phyloP scores from a whole-genome alignment of 2,329 filamentous ascomycete species.

The Nigrospora osmanthi region DNA sequence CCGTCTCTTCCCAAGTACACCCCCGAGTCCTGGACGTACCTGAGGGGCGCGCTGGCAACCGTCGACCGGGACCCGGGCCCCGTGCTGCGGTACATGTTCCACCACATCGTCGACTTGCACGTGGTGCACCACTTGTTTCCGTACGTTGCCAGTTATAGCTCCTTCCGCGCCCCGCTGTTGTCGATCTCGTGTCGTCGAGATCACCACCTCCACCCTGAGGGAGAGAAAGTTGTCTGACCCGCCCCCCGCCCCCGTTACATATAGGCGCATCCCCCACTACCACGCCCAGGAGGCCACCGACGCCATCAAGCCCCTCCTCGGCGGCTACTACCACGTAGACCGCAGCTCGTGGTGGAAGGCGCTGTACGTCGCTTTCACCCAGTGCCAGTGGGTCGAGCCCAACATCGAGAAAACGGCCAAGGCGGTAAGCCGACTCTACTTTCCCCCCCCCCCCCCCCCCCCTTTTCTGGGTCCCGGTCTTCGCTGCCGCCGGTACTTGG shows the following conservation, averaged over 20 bases:
- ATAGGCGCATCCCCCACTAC: constrained; percentile 49
- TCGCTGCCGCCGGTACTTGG: no score
- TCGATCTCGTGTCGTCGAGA: no score
- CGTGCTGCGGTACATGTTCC: constrained; percentile 54
- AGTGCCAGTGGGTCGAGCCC: constrained; percentile 38
- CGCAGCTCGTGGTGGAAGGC: constrained; percentile 33
- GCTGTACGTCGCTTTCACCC: constrained; percentile 36
- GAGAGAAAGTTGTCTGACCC: no score
- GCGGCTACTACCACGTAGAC: constrained; percentile 42
- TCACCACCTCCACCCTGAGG: no score
- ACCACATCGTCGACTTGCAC: constrained; percentile 57
- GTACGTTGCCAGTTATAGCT: constrained; percentile 22
- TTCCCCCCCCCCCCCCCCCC: no score
- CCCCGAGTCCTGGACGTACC: constrained; percentile 50
- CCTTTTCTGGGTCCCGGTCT: background rate
- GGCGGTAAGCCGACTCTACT: constrained; percentile 7
- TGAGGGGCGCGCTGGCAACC: constrained; percentile 52
- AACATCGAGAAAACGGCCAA: constrained; percentile 18
- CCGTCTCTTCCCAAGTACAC: constrained; percentile 40
- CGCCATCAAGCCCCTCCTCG: constrained; percentile 48
- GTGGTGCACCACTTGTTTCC: constrained; percentile 57
- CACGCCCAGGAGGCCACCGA: constrained; percentile 50
- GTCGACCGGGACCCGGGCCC: constrained; percentile 57
- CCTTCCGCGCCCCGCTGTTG: no score
- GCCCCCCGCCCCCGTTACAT: no score